Percentiles rank a stretch among this genome's conserved stretches.
Evolutionary conservation across 495 filamentous ascomycete species (phyloP).

Genomic region (Cenococcum geophilum): DNA sequence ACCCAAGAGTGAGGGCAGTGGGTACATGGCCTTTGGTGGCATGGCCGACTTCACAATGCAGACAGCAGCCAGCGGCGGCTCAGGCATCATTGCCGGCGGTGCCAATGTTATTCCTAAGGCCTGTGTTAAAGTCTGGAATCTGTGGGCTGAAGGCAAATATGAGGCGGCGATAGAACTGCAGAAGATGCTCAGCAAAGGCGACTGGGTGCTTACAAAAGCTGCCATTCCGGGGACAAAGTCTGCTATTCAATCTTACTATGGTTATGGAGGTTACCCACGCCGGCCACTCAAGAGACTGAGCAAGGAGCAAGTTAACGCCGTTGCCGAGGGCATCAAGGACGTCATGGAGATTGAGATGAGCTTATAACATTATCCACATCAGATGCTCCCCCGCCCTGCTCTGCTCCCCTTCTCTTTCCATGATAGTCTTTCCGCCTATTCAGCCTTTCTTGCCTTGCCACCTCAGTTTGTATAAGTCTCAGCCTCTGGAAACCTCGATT

Average conservation of each 20-base stretch:
- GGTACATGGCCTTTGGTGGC: conserved; percentile 83
- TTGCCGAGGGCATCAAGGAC: conserved; percentile 59
- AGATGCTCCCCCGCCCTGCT: neutral
- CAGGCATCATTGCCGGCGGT: conserved; percentile 78
- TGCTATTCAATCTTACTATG: conserved; percentile 75
- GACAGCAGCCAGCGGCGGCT: conserved; percentile 71
- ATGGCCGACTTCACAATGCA: conserved; percentile 85
- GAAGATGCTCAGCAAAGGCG: conserved; percentile 62
- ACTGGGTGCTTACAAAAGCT: conserved; percentile 82
- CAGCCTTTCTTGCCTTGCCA: neutral
- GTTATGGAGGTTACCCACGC: conserved; percentile 75
- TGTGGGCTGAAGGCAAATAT: conserved; percentile 64
- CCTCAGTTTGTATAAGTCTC: neutral
- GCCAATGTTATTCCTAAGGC: conserved; percentile 81
- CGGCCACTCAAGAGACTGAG: conserved; percentile 63
- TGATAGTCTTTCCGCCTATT: neutral
- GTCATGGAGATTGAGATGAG: conserved; percentile 61
- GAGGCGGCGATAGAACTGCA: conserved; percentile 72
- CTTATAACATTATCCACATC: conserved; percentile 18
- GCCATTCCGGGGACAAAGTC: conserved; percentile 82
- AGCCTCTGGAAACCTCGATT: too few species aligned
- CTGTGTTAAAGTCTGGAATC: conserved; percentile 74
- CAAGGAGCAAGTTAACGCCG: conserved; percentile 48
- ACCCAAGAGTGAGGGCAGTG: conserved; percentile 54
- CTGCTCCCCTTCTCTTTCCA: neutral